phyloP scores from a whole-genome alignment of 2,329 filamentous ascomycete species.

The Chaetomiaceae sp. region DNA sequence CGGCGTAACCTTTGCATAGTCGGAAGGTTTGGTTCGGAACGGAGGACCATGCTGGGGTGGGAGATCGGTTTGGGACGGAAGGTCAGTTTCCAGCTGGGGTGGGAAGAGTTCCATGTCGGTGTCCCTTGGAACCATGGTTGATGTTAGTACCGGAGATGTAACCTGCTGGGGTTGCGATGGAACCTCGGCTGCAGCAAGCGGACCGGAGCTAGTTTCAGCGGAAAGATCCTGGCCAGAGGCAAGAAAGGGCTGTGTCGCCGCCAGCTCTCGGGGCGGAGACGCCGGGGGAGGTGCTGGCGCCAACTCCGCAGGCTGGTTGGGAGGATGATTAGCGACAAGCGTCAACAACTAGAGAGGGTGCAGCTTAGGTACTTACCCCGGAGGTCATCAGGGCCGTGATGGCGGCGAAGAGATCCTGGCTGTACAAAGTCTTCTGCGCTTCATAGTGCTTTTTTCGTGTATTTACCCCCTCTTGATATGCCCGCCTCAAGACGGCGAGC shows the following conservation, averaged over 20 bases:
- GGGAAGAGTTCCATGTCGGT: neutral
- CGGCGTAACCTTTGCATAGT: neutral
- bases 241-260: neutral
- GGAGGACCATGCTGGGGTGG: too few relatives aligned
- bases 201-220: neutral
- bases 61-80: too few relatives aligned
- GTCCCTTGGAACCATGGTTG: neutral
- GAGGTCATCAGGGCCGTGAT: constrained; percentile 4
- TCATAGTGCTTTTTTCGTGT: constrained; percentile 7
- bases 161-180: neutral
- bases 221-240: neutral
- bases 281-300: neutral
- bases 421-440: neutral
- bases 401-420: neutral
- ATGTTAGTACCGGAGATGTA: neutral
- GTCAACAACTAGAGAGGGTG: neutral
- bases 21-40: neutral
- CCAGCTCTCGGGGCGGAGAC: neutral
- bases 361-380: constrained; percentile 1
- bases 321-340: neutral
- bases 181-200: neutral
- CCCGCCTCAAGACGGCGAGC: neutral
- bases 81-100: too few relatives aligned
- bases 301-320: neutral
- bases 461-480: neutral